Base-by-base conservation (phyloP, 371 early-diverging fungal species). In the Saksenaea vasiformis region DNA sequence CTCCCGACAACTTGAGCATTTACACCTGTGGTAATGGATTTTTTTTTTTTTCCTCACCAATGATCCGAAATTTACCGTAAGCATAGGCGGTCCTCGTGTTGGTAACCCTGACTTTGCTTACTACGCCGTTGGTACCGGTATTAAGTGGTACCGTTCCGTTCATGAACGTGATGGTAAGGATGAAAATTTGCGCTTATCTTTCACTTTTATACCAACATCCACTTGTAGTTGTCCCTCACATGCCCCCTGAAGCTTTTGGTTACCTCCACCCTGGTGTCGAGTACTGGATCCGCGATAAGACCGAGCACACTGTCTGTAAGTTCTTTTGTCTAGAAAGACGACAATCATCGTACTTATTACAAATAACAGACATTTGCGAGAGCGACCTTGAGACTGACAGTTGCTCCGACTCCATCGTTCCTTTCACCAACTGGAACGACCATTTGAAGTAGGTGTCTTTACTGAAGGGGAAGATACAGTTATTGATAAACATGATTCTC, bases 221-320 rank as follows among this genome's bases (percentile, higher is more conserved):
- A 24, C 39, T n/a, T 22, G 35, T 24, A 68, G 68, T 68, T 27
- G 64, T 68, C n/a, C 56, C 64, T 58, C 64, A 68, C 34, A n/a
- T 64, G 11, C 60, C 68, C 14, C 57, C 68, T 19, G 28, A 41
- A 24, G 57, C 34, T 26, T 35, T 56, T 55, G 60, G 56, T n/a
- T 68, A 38, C 38, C 44, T 63, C 26, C 68, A 68, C 39, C 54
- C 64, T n/a, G 68, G 68, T 19, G 37, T 58, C 4, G 68, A 68
- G 51, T 68, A 36, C 31, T 68, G 68, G 68, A 54, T 67, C 39
- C 54, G 13, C 14, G 39, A 36, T 24, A 36, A 39, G 24, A 26
- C 61, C 26, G 28, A 47, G 13, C 1, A 47, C 51, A 15, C n/a
- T 2, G 53, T 68, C 24, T 34, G 68, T 68, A 55, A 59, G 64